These are phyloP conservation scores for Helminthosporium solani DNA, from an alignment of 2,329 filamentous ascomycete genomes.

Conservation along the genomic window DNA sequence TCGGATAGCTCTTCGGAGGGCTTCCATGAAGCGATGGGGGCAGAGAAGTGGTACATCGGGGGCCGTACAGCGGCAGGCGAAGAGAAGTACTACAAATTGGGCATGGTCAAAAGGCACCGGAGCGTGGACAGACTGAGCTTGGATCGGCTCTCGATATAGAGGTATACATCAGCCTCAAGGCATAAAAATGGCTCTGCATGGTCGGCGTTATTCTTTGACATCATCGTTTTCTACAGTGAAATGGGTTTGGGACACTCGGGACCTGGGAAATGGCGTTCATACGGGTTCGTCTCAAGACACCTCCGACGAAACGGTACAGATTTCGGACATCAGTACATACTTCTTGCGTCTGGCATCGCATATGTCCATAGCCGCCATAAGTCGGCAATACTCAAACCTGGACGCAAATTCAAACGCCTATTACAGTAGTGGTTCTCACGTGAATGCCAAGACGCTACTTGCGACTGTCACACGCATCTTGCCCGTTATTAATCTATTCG, in stretches of 20 bases:
- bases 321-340: too few relatives aligned
- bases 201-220: conserved; percentile 25
- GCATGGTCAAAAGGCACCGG: conserved; percentile 69
- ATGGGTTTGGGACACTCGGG: neutral
- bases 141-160: conserved; percentile 72
- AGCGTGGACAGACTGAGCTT: conserved; percentile 74
- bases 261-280: neutral
- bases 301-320: neutral
- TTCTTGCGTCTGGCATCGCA: neutral
- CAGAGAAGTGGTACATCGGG: conserved; percentile 81
- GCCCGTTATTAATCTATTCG: neutral
- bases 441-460: neutral
- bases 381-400: neutral
- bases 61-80: conserved; percentile 75
- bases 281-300: neutral
- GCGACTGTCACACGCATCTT: too few relatives aligned
- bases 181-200: conserved; percentile 25
- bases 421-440: neutral
- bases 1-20: conserved; percentile 76
- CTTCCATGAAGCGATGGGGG: conserved; percentile 69
- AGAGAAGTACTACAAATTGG: conserved; percentile 78
- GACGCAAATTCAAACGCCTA: too few relatives aligned
- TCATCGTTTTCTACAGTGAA: conserved; percentile 1
- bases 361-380: neutral
- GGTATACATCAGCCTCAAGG: neutral